A percentile compares a stretch with the other conserved stretches of the same genome.
These are phyloP conservation scores for Pulveroboletus sp. DNA, from an alignment of 768 basidiomycete species.

Conservation along the genomic window DNA sequence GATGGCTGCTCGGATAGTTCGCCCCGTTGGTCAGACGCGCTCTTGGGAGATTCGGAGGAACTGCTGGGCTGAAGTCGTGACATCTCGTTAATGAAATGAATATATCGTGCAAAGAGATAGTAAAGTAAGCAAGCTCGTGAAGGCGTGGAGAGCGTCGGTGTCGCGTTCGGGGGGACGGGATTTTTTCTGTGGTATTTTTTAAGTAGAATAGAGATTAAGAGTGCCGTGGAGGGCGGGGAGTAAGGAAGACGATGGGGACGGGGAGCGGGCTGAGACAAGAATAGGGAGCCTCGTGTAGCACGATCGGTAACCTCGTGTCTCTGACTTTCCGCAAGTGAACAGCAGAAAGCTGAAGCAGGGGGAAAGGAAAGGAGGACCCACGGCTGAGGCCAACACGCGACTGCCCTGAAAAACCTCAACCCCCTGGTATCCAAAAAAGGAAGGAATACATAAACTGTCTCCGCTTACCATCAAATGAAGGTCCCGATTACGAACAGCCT, in stretches of 20 bases:
- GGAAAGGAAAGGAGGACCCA: conserved; percentile 15
- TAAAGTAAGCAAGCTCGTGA: conserved; percentile 28
- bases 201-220: conserved; percentile 16
- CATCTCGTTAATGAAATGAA: conserved; percentile 33
- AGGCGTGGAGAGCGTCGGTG: conserved; percentile 25
- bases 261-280: conserved; percentile 7
- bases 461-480: conserved; percentile 27
- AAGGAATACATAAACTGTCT: conserved; percentile 15
- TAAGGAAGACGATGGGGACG: conserved; percentile 15
- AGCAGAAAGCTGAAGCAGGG: conserved; percentile 24
- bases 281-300: conserved; percentile 45
- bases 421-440: conserved; percentile 26
- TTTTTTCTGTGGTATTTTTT: conserved; percentile 19
- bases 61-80: conserved; percentile 32
- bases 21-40: conserved; percentile 26
- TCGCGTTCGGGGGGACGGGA: conserved; percentile 27
- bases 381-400: conserved; percentile 24
- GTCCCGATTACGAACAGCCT: conserved; percentile 9
- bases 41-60: conserved; percentile 29
- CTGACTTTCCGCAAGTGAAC: conserved; percentile 38
- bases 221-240: conserved; percentile 16
- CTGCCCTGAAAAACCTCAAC: conserved; percentile 33
- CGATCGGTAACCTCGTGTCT: conserved; percentile 45
- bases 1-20: conserved; percentile 33
- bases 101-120: conserved; percentile 28